Conservation (phyloP, 2,329 filamentous ascomycete species). For the Zalaria obscura region DNA sequence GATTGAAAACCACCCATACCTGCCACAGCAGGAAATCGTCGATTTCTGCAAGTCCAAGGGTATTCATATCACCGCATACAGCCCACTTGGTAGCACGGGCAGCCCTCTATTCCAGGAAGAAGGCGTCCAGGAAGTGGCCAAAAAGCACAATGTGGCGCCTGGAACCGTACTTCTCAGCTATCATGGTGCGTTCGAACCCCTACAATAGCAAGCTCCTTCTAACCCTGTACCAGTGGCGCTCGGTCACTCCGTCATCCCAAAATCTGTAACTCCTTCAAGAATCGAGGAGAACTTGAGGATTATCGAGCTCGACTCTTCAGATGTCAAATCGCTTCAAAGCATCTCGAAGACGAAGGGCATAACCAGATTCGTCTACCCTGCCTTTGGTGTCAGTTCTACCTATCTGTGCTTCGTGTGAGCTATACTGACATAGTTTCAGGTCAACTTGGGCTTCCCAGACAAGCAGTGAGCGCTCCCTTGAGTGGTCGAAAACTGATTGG, state of each 20-base stretch:
- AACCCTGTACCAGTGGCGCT: slow-evolving; percentile 40
- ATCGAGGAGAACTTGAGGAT: slow-evolving; percentile 59
- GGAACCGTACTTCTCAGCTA: slow-evolving; percentile 56
- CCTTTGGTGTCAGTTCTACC: slow-evolving; percentile 25
- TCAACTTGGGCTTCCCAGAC: slow-evolving; percentile 35
- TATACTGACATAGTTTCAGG: slow-evolving; percentile 9
- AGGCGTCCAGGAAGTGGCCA: slow-evolving; percentile 30
- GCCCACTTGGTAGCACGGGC: slow-evolving; percentile 34
- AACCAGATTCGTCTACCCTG: slow-evolving; percentile 33
- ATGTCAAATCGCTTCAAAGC: slow-evolving; percentile 37
- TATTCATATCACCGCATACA: slow-evolving; percentile 60
- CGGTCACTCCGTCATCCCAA: slow-evolving; percentile 57
- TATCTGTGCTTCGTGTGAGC: not conserved
- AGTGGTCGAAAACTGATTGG: not conserved
- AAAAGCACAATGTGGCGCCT: slow-evolving; percentile 33
- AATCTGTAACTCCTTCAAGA: slow-evolving; percentile 53
- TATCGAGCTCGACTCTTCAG: slow-evolving; percentile 49
- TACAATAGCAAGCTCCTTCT: not conserved
- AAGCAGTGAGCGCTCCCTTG: slow-evolving; percentile 18
- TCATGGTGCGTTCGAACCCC: slow-evolving; percentile 41
- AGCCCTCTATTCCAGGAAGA: slow-evolving; percentile 34
- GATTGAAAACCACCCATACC: slow-evolving; percentile 59
- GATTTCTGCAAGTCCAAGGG: slow-evolving; percentile 53
- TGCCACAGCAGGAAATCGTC: slow-evolving; percentile 59
- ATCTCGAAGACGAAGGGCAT: slow-evolving; percentile 33